Evolutionary conservation across 2,329 filamentous ascomycete species (phyloP), one percentile per base, ranked within the genome.

Genomic region (Didymella sp.): DNA sequence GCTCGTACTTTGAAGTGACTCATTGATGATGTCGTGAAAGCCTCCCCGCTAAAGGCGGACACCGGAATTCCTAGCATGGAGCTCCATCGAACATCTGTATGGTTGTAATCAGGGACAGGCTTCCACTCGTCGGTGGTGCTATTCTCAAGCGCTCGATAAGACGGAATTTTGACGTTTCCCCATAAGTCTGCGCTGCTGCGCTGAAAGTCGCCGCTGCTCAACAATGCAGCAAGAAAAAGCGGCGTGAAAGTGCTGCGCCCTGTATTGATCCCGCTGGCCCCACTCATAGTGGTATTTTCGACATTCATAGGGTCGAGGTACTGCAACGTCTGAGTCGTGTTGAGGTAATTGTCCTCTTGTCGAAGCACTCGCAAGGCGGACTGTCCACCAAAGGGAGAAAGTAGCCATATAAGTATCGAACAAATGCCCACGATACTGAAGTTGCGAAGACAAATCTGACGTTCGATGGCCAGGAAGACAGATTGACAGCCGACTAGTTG

Each of bases 311-410:
- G 66, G 27, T 56, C 47, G 43, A 73, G 46, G 35, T 71, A 73
- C 12, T 62, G 56, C 9, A 66, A 30, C 1, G 60, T 61, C 17
- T 38, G 56, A 21, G 54, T 64, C 5, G 58, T 58, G 9, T 53
- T 33, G 7, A 64, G 40, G n/a, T 58, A 45, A 9, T 54, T 42
- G 4, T 25, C 42, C 35, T 72, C 63, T 33, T 61, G 58, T 13
- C 55, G 42, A 4, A 71, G 42, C 4, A 73, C 47, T 13, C 71
- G 64, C n/a, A 73, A 61, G 1, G 70, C 68, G 15, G 70, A 68
- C 42, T 72, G 71, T 11, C 70, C 71, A 12, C 71, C 70, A 12
- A 73, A 57, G 1, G 71, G 70, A 6, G 71, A 72, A 7, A 72
- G 58, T 1, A 71, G 55, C 71, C 70, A 73, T 1, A 72, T 25